Evolutionary conservation across 257 asterid species (phyloP).

Genomic region (Marsdenia floribunda): DNA sequence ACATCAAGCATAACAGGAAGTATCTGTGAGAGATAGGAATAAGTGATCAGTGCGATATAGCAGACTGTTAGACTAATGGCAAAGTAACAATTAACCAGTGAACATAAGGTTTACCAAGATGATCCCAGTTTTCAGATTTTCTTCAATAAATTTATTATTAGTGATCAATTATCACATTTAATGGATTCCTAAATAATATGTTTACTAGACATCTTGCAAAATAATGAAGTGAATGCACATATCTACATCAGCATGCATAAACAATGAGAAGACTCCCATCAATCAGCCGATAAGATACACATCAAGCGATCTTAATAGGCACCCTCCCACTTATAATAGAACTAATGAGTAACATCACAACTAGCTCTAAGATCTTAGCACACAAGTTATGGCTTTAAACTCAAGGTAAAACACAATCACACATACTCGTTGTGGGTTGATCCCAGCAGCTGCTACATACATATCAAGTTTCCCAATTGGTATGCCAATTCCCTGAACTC

Average conservation of each 20-base stretch:
- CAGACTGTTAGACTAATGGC: neutral
- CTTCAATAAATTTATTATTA: neutral
- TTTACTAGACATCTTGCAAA: neutral
- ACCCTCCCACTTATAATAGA: neutral
- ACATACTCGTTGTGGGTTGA: slow-evolving; percentile 95
- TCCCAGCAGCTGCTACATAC: slow-evolving; percentile 99
- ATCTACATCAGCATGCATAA: neutral
- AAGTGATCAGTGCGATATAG: slow-evolving; percentile 10
- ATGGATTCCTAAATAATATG: neutral
- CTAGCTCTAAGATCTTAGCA: neutral
- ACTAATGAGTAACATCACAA: neutral
- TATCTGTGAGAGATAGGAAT: slow-evolving; percentile 46
- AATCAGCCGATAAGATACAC: neutral
- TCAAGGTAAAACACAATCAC: slow-evolving; percentile 3
- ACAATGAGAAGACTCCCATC: neutral
- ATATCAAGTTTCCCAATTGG: slow-evolving; percentile 98
- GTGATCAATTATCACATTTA: neutral
- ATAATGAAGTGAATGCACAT: neutral
- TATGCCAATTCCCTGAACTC: slow-evolving; percentile 99
- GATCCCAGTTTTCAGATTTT: neutral
- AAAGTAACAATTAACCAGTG: slow-evolving; percentile 4
- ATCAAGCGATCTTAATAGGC: neutral
- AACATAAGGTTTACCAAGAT: neutral
- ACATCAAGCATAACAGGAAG: slow-evolving; percentile 99
- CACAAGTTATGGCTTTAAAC: neutral